Conservation (phyloP, 106 monocot genomes). For the Cymbidium sinense region DNA sequence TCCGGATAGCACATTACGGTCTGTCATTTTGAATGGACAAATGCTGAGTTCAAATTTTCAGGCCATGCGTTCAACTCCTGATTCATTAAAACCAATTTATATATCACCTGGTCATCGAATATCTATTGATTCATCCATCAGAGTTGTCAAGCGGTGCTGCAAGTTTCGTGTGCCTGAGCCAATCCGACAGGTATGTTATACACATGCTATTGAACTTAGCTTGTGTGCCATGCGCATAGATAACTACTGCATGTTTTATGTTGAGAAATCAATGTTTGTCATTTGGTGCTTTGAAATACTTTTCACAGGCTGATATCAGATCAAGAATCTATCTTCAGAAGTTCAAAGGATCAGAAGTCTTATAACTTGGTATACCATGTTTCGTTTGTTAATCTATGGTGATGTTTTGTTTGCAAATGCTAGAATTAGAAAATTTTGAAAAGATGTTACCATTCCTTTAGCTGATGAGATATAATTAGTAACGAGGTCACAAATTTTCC, state of each 20-base stretch:
- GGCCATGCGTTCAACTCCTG: slow-evolving; percentile 60
- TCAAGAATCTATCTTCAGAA: slow-evolving; percentile 57
- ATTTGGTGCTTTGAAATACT: slow-evolving; percentile 1
- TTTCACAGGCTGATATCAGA: slow-evolving; percentile 60
- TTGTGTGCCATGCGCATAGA: not conserved
- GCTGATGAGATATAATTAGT: too few species aligned
- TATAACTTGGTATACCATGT: not conserved
- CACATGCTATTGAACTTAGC: not conserved
- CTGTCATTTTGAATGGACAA: not conserved
- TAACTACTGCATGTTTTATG: not conserved
- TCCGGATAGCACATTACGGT: not conserved
- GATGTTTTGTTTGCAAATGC: too few species aligned
- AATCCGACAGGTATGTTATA: slow-evolving; percentile 55
- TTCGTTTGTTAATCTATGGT: not conserved
- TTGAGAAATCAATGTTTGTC: not conserved
- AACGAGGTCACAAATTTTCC: too few species aligned
- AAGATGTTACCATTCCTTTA: too few species aligned
- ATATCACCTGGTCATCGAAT: slow-evolving; percentile 81
- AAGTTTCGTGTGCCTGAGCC: slow-evolving; percentile 88
- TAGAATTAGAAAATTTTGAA: too few species aligned
- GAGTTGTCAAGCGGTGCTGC: slow-evolving; percentile 49
- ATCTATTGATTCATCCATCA: slow-evolving; percentile 73
- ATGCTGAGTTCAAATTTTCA: slow-evolving; percentile 16
- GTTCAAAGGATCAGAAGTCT: slow-evolving; percentile 16
- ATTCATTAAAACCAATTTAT: slow-evolving; percentile 80